Evolutionary conservation across 2,329 filamentous ascomycete species (phyloP).

Genomic region (Lachnellula subtilissima): DNA sequence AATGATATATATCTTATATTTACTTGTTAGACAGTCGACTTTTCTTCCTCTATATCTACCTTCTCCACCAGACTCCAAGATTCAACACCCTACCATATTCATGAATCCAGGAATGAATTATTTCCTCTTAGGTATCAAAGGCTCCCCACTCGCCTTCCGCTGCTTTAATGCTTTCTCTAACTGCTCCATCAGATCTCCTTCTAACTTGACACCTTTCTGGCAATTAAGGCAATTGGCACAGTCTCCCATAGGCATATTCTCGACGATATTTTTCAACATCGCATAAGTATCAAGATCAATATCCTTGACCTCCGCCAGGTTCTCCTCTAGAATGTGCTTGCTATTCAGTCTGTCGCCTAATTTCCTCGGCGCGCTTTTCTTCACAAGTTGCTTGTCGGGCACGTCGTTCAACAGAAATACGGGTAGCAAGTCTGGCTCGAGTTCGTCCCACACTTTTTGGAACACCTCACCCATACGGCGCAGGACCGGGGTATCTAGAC

Average conservation of each 20-base stretch:
- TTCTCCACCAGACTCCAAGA: too few species aligned
- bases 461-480: not conserved
- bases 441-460: not conserved
- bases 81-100: too few species aligned
- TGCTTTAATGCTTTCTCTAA: not conserved
- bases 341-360: not conserved
- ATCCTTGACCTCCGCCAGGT: not conserved
- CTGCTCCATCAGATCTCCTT: not conserved
- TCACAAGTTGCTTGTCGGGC: not conserved
- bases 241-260: not conserved
- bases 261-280: not conserved
- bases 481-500: not conserved
- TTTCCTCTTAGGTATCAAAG: not conserved
- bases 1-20: too few species aligned
- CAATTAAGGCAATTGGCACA: not conserved
- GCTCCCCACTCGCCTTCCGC: not conserved
- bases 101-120: not conserved
- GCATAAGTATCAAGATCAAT: not conserved
- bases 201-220: not conserved
- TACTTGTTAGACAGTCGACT: too few species aligned
- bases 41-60: too few species aligned
- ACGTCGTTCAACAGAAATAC: not conserved
- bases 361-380: not conserved
- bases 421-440: not conserved
- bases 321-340: not conserved